Conservation (phyloP, 768 basidiomycete genomes). For the Mycena vitilis region DNA sequence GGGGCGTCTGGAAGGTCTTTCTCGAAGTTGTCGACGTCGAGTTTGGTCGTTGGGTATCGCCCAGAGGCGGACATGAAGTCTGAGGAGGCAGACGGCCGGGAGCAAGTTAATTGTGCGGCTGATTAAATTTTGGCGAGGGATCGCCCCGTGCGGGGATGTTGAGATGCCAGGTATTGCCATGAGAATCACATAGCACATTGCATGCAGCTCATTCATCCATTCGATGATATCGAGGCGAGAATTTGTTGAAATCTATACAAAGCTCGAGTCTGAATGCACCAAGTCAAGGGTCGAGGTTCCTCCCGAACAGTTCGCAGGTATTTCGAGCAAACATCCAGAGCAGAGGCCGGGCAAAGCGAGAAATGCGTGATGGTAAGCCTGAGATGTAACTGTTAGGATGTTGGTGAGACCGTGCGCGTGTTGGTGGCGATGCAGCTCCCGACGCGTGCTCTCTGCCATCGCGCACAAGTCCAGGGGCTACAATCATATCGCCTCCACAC, state of each 20-base stretch:
- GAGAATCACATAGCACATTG: slow-evolving; percentile 8
- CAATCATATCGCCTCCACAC: no score
- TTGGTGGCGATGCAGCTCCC: background rate
- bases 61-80: no score
- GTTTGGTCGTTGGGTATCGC: background rate
- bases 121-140: slow-evolving; percentile 24
- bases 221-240: slow-evolving; percentile 9
- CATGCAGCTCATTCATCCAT: no score
- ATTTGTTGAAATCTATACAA: slow-evolving; percentile 5
- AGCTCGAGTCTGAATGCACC: background rate
- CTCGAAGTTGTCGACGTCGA: slow-evolving; percentile 14
- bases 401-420: no score
- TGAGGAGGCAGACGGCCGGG: slow-evolving; percentile 35
- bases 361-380: no score
- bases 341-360: no score
- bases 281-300: background rate
- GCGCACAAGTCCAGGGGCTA: background rate
- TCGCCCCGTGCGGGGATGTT: slow-evolving; percentile 12
- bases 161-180: background rate
- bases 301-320: background rate
- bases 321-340: background rate
- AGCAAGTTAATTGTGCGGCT: slow-evolving; percentile 5
- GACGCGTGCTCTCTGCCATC: background rate
- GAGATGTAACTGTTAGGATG: no score
- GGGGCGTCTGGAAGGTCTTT: slow-evolving; percentile 33